Evolutionary conservation across 352 stramenopile species (phyloP), one percentile per base, ranked within the genome.

Genomic region (Globisporangium yorkense): DNA sequence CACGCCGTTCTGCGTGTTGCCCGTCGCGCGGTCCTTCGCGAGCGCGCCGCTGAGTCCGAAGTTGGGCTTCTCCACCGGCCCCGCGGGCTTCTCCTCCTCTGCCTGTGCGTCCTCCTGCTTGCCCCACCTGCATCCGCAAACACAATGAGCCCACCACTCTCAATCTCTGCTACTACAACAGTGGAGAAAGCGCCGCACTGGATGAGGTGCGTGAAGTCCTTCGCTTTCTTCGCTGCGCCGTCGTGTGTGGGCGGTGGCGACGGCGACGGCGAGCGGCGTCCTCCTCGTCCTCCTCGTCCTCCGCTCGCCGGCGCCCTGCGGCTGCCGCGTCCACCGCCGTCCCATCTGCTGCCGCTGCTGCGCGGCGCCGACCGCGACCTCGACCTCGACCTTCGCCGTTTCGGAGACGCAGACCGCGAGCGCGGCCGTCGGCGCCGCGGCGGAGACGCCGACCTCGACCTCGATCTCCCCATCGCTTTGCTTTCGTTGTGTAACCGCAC

Each of bases 41-140:
- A 99, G 80, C 7, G 97, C 96, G 27, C 97, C 97, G 51, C 92
- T 98, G 10, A 99, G 76, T 0, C 92, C 97, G 71, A 99, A 99
- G 70, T 99, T 97, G 15, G 97, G 87, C 66, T 98, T 98, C 62
- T 97, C 74, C 47, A 91, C 74, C 2, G 75, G 77, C 64, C 75
- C 65, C 15, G 62, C 57, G 2, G 72, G 57, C 49, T 70, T 67
- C 13, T 71, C 48, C 5, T 60, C 61, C 7, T 63, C 66, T 0
- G 64, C 58, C 43, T 82, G 67, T 27, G 86, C 60, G 44, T 88
- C 73, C 58, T 89, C 80, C 33, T 81, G 59, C 65, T 92, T 89
- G 9, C 82, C 82, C 82, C 84, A 92, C 48, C 81, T 92, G 52
- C n/a, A 40, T 13, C 45, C 21, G 48, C 3, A 12, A 61, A 45